Evolutionary conservation across 75 land plant genomes (phyloP), one percentile per base, ranked within the genome.

Genomic region (Cryptomeria japonica): DNA sequence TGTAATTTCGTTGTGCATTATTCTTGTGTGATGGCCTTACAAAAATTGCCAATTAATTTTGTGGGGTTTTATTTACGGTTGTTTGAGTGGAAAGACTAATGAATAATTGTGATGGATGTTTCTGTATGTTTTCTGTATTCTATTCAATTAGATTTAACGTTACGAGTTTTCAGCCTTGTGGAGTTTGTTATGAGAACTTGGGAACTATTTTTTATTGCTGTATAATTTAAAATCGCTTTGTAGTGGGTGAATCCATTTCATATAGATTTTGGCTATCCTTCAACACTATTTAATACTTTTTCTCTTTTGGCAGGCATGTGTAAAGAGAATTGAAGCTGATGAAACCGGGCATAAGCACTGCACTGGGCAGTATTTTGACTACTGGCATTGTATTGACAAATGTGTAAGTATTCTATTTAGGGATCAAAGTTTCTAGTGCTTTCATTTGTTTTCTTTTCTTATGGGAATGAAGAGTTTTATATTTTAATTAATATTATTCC

Each of bases 311-410:
- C 93, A 96, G 97, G 96, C 92, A 86, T 96, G 97, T 88, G 91
- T 88, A 31, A 91, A 93, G 89, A 94, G 97, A 64, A 88, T 93
- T 72, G 85, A 94, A 84, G 92, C 87, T 18, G 97, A 93, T 94
- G 93, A 92, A 80, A 85, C 91, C 58, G 96, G 97, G 61, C 92
- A 91, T 51, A 96, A 94, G 88, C 97, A 96, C 36, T 96, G 97
- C 73, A 96, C 97, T 6, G 97, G 97, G 28, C 97, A 96, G 53
- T 96, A 96, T 78, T 94, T 96, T 89, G 97, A 96, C 86, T 94
- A 94, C 86, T 96, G 96, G 96, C 89, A 86, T 11, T 96, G 97
- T 87, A 86, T 96, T 77, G 97, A 96, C 90, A 93, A 90, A 91
- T 96, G 97, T 87, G 96, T 93, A 88, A 90, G 93, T 76, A 72